Evolutionary conservation across 2,329 filamentous ascomycete genomes (phyloP), one percentile per base, ranked within the genome.

Genomic region (Fusarium nelsonii): DNA sequence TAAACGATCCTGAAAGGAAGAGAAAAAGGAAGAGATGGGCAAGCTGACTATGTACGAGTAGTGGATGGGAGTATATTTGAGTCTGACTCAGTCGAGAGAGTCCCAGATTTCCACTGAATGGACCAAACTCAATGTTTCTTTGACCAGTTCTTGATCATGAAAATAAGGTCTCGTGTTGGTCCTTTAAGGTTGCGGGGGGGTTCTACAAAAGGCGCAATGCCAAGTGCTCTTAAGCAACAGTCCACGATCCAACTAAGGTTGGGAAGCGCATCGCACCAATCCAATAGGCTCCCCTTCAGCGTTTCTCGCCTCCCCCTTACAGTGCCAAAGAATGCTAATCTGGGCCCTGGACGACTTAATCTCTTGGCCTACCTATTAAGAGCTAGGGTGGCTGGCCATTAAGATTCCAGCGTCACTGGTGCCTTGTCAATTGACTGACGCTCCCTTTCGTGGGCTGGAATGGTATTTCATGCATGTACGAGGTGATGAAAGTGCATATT

Each of bases 161-260:
- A 20, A 16, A 16, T 59, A 57, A 59, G 56, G 56, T 52, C 26
- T 45, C 43, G 43, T 61, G 55, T 39, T 43, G 43, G 43, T 20
- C 14, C 33, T 60, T 39, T 63, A 63, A 63, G 49, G 41, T 63
- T 63, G 50, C 20, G 36, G 49, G 58, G 59, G 41, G 33, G 43
- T 20, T 39, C 49, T 34, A 39, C 36, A 46, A 18, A 45, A 45
- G 43, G 30, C 28, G 28, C 20, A 41, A 59, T 37, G 60, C 58
- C 58, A 63, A 63, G 60, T 56, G 32, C 32, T 45, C n/a, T 41
- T 54, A n/a, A 41, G 15, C 46, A 39, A 14, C 20, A 20, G 20
- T 53, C 37, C 39, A 45, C 33, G 55, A 57, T 48, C 11, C 23
- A 4, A 18, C 32, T 36, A 30, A 16, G 40, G 51, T 30, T 30